Evolutionary conservation across 2,329 filamentous ascomycete genomes (phyloP).

Genomic region (Colletotrichum filicis): DNA sequence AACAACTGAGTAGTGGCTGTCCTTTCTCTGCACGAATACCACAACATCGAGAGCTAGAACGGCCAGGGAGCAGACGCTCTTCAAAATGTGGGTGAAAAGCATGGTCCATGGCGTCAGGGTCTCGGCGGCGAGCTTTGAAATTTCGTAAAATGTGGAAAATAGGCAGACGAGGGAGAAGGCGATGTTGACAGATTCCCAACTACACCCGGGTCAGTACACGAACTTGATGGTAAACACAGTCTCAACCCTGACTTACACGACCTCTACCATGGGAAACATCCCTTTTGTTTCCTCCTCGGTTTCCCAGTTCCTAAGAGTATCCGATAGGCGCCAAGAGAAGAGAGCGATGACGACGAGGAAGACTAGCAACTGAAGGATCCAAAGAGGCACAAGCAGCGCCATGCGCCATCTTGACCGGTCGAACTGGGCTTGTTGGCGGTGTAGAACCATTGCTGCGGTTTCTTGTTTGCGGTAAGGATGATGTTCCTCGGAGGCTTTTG

Average conservation of each 20-base stretch:
- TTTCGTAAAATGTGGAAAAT: slow-evolving; percentile 58
- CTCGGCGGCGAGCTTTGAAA: slow-evolving; percentile 58
- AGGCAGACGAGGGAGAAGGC: slow-evolving; percentile 59
- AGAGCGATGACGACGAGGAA: slow-evolving; percentile 60
- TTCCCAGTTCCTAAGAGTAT: slow-evolving; percentile 56
- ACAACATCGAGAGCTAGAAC: slow-evolving; percentile 63
- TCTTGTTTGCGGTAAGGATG: background rate
- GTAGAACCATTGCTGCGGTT: slow-evolving; percentile 49
- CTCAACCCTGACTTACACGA: slow-evolving; percentile 56
- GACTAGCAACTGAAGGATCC: slow-evolving; percentile 59
- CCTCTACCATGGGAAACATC: slow-evolving; percentile 55
- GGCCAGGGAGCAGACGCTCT: slow-evolving; percentile 56
- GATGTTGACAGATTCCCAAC: slow-evolving; percentile 66
- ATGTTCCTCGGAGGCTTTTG: slow-evolving; percentile 2
- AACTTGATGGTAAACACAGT: background rate
- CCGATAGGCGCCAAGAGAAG: slow-evolving; percentile 63
- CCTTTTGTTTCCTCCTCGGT: slow-evolving; percentile 50
- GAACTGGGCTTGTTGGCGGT: slow-evolving; percentile 64
- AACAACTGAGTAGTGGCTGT: slow-evolving; percentile 59
- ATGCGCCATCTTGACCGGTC: slow-evolving; percentile 63
- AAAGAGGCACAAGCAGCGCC: slow-evolving; percentile 59
- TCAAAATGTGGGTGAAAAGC: slow-evolving; percentile 62
- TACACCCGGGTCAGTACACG: slow-evolving; percentile 40
- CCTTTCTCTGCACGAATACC: slow-evolving; percentile 57
- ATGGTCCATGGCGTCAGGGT: slow-evolving; percentile 65